Evolutionary conservation across 169 alveolate species (phyloP), one percentile per base, ranked within the genome.

Genomic region (Neospora caninum): DNA sequence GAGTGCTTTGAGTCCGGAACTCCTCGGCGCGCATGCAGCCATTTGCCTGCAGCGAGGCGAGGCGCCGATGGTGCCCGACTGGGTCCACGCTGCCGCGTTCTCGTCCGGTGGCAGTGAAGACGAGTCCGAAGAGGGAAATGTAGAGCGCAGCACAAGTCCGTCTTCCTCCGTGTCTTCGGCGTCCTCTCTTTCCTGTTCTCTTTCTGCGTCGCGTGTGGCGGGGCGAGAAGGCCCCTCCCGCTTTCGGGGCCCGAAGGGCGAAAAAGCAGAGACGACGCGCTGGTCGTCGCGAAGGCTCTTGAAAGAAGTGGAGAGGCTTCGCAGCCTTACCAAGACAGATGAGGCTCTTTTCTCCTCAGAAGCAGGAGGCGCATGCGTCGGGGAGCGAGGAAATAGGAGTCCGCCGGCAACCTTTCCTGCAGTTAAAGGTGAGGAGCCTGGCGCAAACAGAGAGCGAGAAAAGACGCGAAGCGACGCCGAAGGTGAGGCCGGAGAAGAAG

Each of bases 21-120:
- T 93, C 67, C 95, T 84, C 9, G 95, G 88, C 0, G 95, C 93
- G 34, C 93, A 93, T 86, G 95, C 95, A 34, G 95, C 95, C 31
- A 84, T 93, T 67, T 93, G 95, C 83, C 58, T 70, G 31, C 80
- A 84, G 16, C 67, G 67, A 25, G 95, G 95, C 9, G 95, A 93
- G 58, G 95, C 95, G 38, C 95, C 95, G 20, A 91, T 84, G 45
- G 84, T 93, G 13, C 95, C 95, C 27, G 95, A 93, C 41, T 93
- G 89, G 82, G 80, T 93, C 67, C 45, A 6, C 18, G 45, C 39
- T 4, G 16, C 39, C 16, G 27, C 7, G 18, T 36, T 34, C 27
- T 36, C 43, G 10, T n/a, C 49, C 27, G 27, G 43, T 6, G 45
- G 84, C 27, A 36, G 84, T n/a, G 84, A 31, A 0, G 84, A 31